Evolutionary conservation across 306 rosid genomes (phyloP).

Genomic region (Alnus glutinosa): DNA sequence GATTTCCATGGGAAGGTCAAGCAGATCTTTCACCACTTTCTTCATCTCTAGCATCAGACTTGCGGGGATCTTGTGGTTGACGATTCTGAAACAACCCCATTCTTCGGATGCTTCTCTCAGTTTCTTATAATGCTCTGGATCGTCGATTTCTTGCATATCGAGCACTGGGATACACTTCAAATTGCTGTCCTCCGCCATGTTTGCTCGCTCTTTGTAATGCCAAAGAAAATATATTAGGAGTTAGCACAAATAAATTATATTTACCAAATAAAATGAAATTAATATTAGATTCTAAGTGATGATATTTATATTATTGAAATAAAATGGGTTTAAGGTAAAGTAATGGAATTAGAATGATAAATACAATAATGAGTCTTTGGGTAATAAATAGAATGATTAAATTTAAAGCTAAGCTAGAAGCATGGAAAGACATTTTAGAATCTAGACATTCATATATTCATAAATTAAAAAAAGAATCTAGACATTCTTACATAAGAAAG

Average conservation of each 20-base stretch:
- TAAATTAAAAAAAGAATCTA: no score
- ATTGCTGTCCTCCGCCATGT: not conserved
- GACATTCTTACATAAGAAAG: not conserved
- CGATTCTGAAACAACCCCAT: conserved; percentile 65
- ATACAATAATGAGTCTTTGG: no score
- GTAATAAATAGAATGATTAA: not conserved
- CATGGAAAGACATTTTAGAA: not conserved
- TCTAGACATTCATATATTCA: not conserved
- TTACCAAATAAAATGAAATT: no score
- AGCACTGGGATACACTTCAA: conserved; percentile 33
- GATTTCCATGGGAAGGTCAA: conserved; percentile 60
- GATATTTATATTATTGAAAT: no score
- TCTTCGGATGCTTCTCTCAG: conserved; percentile 58
- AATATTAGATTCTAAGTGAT: no score
- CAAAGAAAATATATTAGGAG: no score
- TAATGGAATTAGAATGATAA: no score
- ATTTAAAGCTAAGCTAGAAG: not conserved
- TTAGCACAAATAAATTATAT: no score
- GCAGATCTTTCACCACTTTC: conserved; percentile 30
- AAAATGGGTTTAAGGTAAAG: no score
- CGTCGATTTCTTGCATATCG: conserved; percentile 40
- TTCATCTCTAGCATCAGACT: conserved; percentile 57
- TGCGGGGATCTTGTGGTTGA: conserved; percentile 46
- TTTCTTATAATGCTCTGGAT: conserved; percentile 28
- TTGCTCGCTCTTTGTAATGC: not conserved